These are phyloP conservation scores for Asclepias syriaca DNA, from an alignment of 257 asterid genomes.

Conservation along the genomic window DNA sequence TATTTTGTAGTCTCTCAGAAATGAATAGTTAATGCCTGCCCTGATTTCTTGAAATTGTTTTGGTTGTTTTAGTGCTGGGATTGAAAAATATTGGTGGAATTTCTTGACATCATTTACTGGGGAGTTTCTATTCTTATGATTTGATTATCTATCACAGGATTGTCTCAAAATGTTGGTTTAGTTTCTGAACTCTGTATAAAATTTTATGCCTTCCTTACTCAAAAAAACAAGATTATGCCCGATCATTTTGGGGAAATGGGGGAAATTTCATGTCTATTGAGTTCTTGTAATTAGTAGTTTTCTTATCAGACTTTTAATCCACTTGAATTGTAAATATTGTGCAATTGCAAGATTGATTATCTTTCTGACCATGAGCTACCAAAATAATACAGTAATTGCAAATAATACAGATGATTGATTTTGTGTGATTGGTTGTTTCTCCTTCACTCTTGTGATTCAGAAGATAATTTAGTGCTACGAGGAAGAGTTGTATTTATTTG, in stretches of 20 bases:
- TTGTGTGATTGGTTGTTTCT: not conserved
- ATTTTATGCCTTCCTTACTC: not conserved
- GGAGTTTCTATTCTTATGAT: not conserved
- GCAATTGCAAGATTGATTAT: not conserved
- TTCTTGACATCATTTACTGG: not conserved
- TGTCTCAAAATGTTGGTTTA: not conserved
- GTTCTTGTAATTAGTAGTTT: not conserved
- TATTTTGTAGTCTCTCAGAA: not conserved
- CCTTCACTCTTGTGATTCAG: not conserved
- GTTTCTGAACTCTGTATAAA: not conserved
- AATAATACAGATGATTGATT: not conserved
- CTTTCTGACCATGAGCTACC: not conserved
- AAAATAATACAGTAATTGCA: not conserved
- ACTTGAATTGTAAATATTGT: not conserved
- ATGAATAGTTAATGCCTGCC: not conserved
- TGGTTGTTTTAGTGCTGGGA: not conserved
- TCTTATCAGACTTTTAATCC: not conserved
- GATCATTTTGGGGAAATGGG: not conserved
- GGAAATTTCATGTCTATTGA: not conserved
- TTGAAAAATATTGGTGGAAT: constrained; percentile 7
- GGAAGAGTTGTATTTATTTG: not conserved
- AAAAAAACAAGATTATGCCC: not conserved
- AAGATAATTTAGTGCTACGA: not conserved
- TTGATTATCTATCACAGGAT: not conserved
- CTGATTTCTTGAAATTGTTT: not conserved